Base-by-base conservation (phyloP, 1,284 basidiomycete genomes). In the Cerioporus squamosus region DNA sequence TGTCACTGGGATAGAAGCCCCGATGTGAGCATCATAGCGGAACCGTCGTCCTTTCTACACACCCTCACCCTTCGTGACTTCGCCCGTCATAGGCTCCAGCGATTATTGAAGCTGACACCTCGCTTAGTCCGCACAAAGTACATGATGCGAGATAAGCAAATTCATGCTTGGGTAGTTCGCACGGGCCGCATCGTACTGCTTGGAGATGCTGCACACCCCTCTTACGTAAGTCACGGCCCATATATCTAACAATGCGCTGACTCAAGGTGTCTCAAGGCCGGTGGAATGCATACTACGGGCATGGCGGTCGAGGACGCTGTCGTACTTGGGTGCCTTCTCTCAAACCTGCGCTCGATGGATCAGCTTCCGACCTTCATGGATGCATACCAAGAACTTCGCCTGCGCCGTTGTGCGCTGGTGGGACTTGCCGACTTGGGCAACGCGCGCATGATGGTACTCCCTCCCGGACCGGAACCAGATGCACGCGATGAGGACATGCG, bases 141-240 rank as follows among this genome's bases (percentile, higher is more conserved):
- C 46, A 66, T 76, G 39, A 70, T 70, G 69, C 43, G 72, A 74
- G 33, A 73, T 18, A 54, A 68, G 1, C 72, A 75, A 4, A 68
- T 83, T 8, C 79, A 84, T 38, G 77, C 82, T 24, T 88, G 87
- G 86, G 79, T 83, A 0, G 81, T 85, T 60, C 65, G 74, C 0
- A 74, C 72, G 23, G 75, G 75, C 3, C 73, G 73, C 17, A 69
- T 83, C 17, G 65, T 81, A n/a, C 68, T 83, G 5, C 65, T 83
- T 31, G 82, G 82, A 33, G 81, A 82, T 59, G 77, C 80, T 1
- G 80, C 80, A 5, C 81, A 82, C 63, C 76, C 81, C 0, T 72
- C 79, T 51, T 71, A 74, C 70, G 59, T 69, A 79, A 50, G 74
- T 82, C 22, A 29, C 9, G 9, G 26, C 26, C 26, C 26, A 29